A percentile compares a stretch with the other conserved stretches of the same genome.
Evolutionary conservation across 768 basidiomycete genomes (phyloP).

Genomic region (Panus rudis): DNA sequence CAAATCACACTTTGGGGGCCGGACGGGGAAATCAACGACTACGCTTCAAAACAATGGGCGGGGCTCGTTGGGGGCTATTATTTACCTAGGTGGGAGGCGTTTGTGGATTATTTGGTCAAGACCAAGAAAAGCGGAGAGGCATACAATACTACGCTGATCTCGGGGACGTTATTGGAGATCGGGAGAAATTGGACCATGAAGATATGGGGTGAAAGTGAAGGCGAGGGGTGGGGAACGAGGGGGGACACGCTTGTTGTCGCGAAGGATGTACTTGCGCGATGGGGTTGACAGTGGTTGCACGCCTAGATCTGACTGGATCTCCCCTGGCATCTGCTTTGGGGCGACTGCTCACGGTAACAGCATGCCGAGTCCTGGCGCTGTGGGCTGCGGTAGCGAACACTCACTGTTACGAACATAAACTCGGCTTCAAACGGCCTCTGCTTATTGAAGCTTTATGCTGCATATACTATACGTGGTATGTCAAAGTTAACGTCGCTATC

Average conservation of each 20-base stretch:
- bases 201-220: constrained; percentile 11
- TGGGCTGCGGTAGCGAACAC: no score
- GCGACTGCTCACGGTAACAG: no score
- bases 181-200: constrained; percentile 25
- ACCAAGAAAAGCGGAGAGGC: constrained; percentile 21
- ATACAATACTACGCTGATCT: constrained; percentile 24
- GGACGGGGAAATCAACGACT: constrained; percentile 34
- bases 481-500: no score
- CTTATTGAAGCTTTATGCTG: no score
- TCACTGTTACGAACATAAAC: no score
- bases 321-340: no score
- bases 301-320: no score
- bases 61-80: constrained; percentile 34
- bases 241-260: constrained; percentile 21
- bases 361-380: no score
- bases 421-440: no score
- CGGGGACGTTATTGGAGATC: constrained; percentile 23
- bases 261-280: constrained; percentile 10
- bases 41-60: constrained; percentile 38
- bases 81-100: constrained; percentile 27
- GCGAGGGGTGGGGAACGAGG: constrained; percentile 13
- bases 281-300: constrained; percentile 8
- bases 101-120: constrained; percentile 26
- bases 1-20: constrained; percentile 40
- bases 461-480: no score